Percentiles rank a stretch among this genome's conserved stretches.
phyloP scores from a whole-genome alignment of 2,329 filamentous ascomycete genomes.

The Cladophialophora yegresii region DNA sequence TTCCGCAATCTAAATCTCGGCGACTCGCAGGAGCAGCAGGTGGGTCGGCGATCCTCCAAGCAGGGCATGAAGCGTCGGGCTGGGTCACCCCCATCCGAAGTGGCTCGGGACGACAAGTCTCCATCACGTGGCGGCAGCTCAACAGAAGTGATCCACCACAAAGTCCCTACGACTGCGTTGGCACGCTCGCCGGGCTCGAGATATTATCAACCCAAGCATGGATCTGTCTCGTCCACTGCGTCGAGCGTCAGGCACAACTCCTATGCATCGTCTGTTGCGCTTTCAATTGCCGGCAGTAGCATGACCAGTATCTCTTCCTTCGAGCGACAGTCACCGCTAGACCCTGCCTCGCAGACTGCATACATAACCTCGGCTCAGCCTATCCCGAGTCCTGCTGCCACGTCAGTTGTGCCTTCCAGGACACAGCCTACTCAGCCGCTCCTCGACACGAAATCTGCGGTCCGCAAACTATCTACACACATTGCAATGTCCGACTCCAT shows the following conservation, averaged over 20 bases:
- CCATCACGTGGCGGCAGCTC: constrained; percentile 35
- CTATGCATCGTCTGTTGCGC: constrained; percentile 61
- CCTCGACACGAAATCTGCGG: constrained; percentile 36
- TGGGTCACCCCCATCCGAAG: constrained; percentile 63
- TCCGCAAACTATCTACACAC: constrained; percentile 53
- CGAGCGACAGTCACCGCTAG: constrained; percentile 62
- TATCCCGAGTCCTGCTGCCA: constrained; percentile 43
- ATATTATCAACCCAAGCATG: constrained; percentile 57
- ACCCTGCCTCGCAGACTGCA: constrained; percentile 56
- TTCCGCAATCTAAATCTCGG: constrained; percentile 44
- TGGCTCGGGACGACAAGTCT: constrained; percentile 42
- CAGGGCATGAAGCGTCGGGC: constrained; percentile 65
- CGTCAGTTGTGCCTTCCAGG: constrained; percentile 40
- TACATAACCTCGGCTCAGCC: constrained; percentile 52
- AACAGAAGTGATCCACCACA: constrained; percentile 20
- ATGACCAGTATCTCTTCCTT: constrained; percentile 65
- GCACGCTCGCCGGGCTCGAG: constrained; percentile 57
- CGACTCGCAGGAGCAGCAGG: constrained; percentile 44
- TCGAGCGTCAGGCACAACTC: constrained; percentile 64
- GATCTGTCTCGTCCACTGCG: constrained; percentile 67
- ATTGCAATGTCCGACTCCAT: constrained; percentile 41
- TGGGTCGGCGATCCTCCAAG: constrained; percentile 44
- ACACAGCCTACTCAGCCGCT: constrained; percentile 38
- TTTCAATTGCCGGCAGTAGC: constrained; percentile 64
- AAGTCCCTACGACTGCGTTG: constrained; percentile 18